Evolutionary conservation across 805 yeast species (phyloP).

Genomic region (Wickerhamiella qilinensis): DNA sequence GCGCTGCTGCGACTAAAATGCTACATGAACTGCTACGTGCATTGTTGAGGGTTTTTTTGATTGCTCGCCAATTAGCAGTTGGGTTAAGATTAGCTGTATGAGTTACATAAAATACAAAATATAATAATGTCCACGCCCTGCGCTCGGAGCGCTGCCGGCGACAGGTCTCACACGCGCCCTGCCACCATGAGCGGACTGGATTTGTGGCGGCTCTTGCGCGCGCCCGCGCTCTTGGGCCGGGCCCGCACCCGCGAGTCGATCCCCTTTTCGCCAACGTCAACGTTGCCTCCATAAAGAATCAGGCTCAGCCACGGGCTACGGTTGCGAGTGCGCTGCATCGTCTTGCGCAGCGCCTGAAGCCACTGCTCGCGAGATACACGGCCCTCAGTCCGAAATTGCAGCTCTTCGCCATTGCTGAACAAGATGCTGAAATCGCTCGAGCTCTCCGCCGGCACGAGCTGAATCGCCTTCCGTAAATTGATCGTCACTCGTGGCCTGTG

Average conservation of each 20-base stretch:
- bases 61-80: no score
- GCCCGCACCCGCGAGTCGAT: neutral
- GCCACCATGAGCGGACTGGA: neutral
- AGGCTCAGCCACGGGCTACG: conserved; percentile 6
- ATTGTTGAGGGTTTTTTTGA: no score
- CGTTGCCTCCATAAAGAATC: conserved; percentile 1
- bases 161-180: neutral
- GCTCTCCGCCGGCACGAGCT: conserved; percentile 29
- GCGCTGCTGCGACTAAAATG: no score
- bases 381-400: conserved; percentile 59
- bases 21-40: no score
- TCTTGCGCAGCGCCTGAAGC: conserved; percentile 25
- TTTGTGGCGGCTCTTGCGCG: neutral
- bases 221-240: neutral
- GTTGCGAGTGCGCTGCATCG: conserved; percentile 3
- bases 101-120: no score
- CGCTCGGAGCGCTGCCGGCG: neutral
- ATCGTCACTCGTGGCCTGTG: conserved; percentile 60
- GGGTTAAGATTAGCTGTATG: neutral
- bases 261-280: neutral
- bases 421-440: conserved; percentile 6
- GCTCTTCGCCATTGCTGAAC: conserved; percentile 58
- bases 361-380: conserved; percentile 39
- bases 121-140: neutral
- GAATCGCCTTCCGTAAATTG: conserved; percentile 52